Base-by-base conservation (phyloP, 148 eudicot genomes). In the Spergularia bocconei region DNA sequence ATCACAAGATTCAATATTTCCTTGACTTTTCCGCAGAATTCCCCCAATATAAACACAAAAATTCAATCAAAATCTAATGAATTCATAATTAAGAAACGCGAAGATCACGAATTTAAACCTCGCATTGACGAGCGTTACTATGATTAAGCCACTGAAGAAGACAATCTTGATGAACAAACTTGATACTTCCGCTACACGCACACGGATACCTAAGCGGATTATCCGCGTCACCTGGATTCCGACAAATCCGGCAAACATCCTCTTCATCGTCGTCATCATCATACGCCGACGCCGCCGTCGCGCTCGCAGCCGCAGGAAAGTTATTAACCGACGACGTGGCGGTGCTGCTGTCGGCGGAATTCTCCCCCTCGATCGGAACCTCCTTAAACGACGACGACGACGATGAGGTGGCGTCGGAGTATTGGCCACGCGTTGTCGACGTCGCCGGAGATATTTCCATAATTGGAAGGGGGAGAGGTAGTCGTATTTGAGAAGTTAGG, bases 91-190 rank as follows among this genome's bases (percentile, higher is more conserved):
- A 65, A n/a, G 58, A 48, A 48, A 58, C 36, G 13, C 4, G 51
- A 33, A 64, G 9, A 63, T 55, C 53, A 70, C 20, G 69, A 25
- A 38, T n/a, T 7, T 39, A 55, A 72, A 93, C 98, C 97, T 94
- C 98, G 79, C 98, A 94, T 53, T 90, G 91, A 53, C 96, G 93
- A 75, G 96, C 93, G 77, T 94, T 90, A 87, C 96, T 90, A 69
- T 91, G 98, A 86, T 87, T 91, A n/a, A 93, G 98, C 96, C 98
- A 93, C 84, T 93, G 98, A 62, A 93, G 93, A 48, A 93, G 93
- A 63, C 98, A 93, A 81, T 93, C 96, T 78, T 93, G 96, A 70
- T 93, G 98, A 76, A 93, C 98, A 77, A 86, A 93, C 84, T 93
- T 93, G 66, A 93, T 93, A 67, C 98, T 93, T 1, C 98, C 98